Conservation (phyloP, 2,329 filamentous ascomycete genomes). For the Colletotrichum abscissum region DNA sequence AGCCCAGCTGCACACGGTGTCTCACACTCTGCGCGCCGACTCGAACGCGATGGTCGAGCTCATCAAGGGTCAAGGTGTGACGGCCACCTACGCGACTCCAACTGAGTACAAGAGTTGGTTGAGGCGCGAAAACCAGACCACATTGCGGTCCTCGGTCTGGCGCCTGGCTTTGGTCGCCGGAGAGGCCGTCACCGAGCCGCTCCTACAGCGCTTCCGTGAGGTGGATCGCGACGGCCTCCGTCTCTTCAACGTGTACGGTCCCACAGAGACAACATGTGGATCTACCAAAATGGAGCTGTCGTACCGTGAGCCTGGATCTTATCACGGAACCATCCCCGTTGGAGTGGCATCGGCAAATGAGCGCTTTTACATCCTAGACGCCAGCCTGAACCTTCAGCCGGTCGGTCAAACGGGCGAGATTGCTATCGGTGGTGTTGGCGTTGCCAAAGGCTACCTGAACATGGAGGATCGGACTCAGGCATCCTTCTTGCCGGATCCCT, state of each 20-base stretch:
- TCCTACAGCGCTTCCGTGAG: constrained; percentile 23
- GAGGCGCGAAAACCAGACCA: background rate
- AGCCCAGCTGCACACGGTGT: background rate
- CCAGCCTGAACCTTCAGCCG: constrained; percentile 46
- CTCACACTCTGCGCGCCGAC: constrained; percentile 1
- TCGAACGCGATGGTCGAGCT: background rate
- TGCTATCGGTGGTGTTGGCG: constrained; percentile 45
- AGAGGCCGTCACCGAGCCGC: constrained; percentile 32
- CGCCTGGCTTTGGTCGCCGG: constrained; percentile 36
- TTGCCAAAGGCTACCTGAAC: constrained; percentile 47
- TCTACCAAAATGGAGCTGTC: constrained; percentile 34
- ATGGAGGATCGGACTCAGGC: constrained; percentile 33
- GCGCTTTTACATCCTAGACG: constrained; percentile 55
- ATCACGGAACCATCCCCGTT: constrained; percentile 1
- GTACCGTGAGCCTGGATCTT: constrained; percentile 8
- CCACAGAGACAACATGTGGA: constrained; percentile 42
- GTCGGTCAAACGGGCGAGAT: constrained; percentile 48
- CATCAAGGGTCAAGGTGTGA: background rate
- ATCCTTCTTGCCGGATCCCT: background rate
- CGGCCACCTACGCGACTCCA: background rate
- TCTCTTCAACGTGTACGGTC: constrained; percentile 44
- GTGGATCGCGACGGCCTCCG: background rate
- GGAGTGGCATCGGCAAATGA: constrained; percentile 44
- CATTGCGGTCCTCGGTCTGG: constrained; percentile 30
- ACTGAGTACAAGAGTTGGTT: background rate